Conservation (phyloP, 176 grass and related monocot species). For the Oryza brachyantha region DNA sequence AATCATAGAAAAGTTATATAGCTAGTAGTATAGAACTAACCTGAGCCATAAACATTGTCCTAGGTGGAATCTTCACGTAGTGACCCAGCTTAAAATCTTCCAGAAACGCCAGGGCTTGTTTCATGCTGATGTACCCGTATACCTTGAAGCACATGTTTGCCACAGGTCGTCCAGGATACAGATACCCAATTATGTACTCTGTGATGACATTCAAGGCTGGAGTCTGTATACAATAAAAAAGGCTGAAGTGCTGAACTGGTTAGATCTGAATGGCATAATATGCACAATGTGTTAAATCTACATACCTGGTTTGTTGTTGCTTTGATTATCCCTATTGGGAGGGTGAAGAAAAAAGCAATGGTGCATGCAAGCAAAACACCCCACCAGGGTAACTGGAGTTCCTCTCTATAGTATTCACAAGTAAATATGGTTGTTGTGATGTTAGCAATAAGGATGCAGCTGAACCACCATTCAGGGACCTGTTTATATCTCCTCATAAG, state of each 20-base stretch:
- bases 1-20: background rate
- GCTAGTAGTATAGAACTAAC: slow-evolving; percentile 35
- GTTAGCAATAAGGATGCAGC: slow-evolving; percentile 63
- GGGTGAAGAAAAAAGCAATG: slow-evolving; percentile 78
- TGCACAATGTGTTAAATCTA: background rate
- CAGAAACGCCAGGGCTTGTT: slow-evolving; percentile 66
- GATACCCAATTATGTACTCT: slow-evolving; percentile 88
- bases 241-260: background rate
- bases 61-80: slow-evolving; percentile 95
- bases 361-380: slow-evolving; percentile 84
- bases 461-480: slow-evolving; percentile 89
- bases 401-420: slow-evolving; percentile 92
- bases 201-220: slow-evolving; percentile 88
- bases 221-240: slow-evolving; percentile 44
- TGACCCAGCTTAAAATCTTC: slow-evolving; percentile 94
- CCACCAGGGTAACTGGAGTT: slow-evolving; percentile 98
- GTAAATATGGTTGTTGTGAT: slow-evolving; percentile 66
- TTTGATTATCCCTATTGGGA: slow-evolving; percentile 90
- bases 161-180: slow-evolving; percentile 77
- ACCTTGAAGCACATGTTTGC: slow-evolving; percentile 99
- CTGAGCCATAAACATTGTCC: slow-evolving; percentile 98
- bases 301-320: slow-evolving; percentile 88
- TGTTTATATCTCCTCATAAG: slow-evolving; percentile 85
- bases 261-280: background rate
- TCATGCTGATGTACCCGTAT: slow-evolving; percentile 90